A percentile compares a stretch with the other conserved stretches of the same genome.
These are phyloP conservation scores for Geotrichum bryndzae DNA, from an alignment of 1,139 yeast genomes.

Conservation along the genomic window DNA sequence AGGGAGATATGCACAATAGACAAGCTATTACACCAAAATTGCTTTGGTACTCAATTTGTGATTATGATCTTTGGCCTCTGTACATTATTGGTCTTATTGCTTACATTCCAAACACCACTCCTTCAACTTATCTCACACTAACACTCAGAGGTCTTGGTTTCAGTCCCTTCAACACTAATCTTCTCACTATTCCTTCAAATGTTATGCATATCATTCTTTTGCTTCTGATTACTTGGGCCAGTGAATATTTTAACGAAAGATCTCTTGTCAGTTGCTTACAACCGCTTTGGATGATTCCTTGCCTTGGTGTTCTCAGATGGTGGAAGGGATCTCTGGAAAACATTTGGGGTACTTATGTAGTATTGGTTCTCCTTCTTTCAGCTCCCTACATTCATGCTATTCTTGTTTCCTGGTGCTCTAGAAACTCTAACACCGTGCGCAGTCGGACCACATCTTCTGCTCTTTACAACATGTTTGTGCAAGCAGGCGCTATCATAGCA, in stretches of 20 bases:
- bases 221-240: constrained; percentile 39
- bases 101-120: constrained; percentile 37
- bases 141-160: constrained; percentile 51
- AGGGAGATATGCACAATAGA: constrained; percentile 63
- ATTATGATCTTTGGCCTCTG: constrained; percentile 57
- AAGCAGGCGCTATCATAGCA: constrained; percentile 46
- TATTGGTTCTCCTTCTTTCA: constrained; percentile 45
- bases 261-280: constrained; percentile 35
- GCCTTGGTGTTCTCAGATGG: constrained; percentile 40
- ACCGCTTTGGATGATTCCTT: constrained; percentile 40
- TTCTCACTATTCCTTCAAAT: constrained; percentile 48
- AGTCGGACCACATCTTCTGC: constrained; percentile 57
- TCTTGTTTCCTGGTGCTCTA: constrained; percentile 53
- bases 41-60: constrained; percentile 41
- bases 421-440: constrained; percentile 53
- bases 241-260: constrained; percentile 39
- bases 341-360: constrained; percentile 49
- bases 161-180: constrained; percentile 48
- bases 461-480: constrained; percentile 52
- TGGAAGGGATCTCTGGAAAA: constrained; percentile 47
- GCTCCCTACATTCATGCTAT: constrained; percentile 50
- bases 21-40: constrained; percentile 45
- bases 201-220: constrained; percentile 39
- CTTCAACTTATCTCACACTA: constrained; percentile 48
- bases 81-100: constrained; percentile 46